phyloP scores from a whole-genome alignment of 169 alveolate species.

The Plasmodium knowlesi region DNA sequence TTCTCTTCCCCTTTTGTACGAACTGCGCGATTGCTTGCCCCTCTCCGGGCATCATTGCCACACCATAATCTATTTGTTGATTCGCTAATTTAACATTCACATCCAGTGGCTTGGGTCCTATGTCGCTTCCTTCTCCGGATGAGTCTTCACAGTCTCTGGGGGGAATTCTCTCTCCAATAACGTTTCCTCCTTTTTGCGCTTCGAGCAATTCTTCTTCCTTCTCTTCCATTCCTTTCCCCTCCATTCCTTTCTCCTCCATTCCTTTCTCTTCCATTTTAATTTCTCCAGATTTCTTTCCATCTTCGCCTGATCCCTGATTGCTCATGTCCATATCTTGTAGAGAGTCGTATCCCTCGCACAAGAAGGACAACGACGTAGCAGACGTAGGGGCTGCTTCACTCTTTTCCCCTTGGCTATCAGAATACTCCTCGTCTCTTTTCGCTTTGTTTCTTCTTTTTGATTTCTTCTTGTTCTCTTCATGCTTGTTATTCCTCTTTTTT shows the following conservation, averaged over 20 bases:
- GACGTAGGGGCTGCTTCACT: constrained; percentile 26
- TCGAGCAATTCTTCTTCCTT: neutral
- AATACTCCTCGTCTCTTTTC: neutral
- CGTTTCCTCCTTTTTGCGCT: neutral
- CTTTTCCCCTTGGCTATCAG: neutral
- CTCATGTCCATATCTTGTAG: constrained; percentile 6
- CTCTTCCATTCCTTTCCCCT: neutral
- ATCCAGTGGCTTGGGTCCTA: constrained; percentile 79
- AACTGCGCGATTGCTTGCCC: constrained; percentile 91
- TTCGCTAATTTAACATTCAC: constrained; percentile 63
- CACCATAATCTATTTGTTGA: constrained; percentile 66
- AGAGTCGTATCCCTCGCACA: constrained; percentile 55
- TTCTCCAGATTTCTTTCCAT: neutral
- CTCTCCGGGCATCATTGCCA: constrained; percentile 87
- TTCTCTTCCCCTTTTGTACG: constrained; percentile 90
- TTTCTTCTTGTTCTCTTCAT: constrained; percentile 6
- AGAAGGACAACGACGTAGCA: constrained; percentile 52
- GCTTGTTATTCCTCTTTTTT: constrained; percentile 1
- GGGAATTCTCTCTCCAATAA: neutral
- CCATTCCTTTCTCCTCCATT: neutral
- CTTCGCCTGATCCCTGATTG: neutral
- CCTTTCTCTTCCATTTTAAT: constrained; percentile 11
- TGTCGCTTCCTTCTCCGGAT: constrained; percentile 49
- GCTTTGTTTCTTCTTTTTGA: constrained; percentile 5
- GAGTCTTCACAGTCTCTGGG: neutral